These are phyloP conservation scores for Kuraishia hungarica DNA, from an alignment of 805 yeast species.

Conservation along the genomic window DNA sequence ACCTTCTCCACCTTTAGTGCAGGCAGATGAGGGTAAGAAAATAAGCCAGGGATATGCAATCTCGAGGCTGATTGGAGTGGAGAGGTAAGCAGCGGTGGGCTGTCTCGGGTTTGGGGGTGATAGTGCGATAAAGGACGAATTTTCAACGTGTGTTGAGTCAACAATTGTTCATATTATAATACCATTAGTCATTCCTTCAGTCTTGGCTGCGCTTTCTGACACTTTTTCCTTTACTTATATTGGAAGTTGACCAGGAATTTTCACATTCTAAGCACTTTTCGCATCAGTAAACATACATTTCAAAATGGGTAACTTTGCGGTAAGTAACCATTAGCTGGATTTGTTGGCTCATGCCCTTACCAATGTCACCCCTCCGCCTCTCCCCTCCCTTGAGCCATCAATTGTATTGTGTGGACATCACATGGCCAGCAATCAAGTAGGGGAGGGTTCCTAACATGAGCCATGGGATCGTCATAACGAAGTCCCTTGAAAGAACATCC, in stretches of 20 bases:
- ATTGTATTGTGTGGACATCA: too few species aligned
- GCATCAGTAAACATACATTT: neutral
- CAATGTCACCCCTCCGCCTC: too few species aligned
- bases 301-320: slow-evolving; percentile 16
- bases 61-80: neutral
- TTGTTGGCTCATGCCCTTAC: neutral
- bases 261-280: neutral
- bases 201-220: neutral
- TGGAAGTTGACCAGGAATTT: neutral
- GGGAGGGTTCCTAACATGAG: neutral
- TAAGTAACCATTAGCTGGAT: neutral
- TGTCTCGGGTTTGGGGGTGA: neutral
- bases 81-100: neutral
- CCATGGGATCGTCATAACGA: neutral
- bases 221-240: neutral
- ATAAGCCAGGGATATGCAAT: neutral
- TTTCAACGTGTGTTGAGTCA: neutral
- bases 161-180: neutral
- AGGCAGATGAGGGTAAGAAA: neutral
- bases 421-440: too few species aligned
- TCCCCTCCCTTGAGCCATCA: too few species aligned
- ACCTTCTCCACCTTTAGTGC: neutral
- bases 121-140: neutral
- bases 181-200: neutral
- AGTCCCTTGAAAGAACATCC: neutral